These are phyloP conservation scores for Coemansia biformis DNA, from an alignment of 192 early-diverging fungal genomes.

Conservation along the genomic window DNA sequence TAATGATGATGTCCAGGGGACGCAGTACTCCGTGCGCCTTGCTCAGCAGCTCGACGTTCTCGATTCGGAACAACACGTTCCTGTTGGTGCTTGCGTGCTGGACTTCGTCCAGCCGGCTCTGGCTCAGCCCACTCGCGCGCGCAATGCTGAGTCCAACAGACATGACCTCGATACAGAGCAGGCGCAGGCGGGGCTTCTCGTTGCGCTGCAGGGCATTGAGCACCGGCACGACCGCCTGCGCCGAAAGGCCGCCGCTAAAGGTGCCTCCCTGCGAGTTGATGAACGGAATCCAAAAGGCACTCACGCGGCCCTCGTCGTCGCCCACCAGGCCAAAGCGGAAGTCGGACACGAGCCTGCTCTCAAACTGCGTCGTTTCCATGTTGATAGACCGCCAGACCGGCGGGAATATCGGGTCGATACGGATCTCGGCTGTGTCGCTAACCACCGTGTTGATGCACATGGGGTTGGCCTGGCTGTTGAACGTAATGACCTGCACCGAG, in stretches of 20 bases:
- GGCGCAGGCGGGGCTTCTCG: slow-evolving; percentile 52
- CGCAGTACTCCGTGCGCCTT: slow-evolving; percentile 53
- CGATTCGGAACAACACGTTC: slow-evolving; percentile 55
- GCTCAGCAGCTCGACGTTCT: slow-evolving; percentile 55
- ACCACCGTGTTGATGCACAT: slow-evolving; percentile 61
- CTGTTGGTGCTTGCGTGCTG: slow-evolving; percentile 53
- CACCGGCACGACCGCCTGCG: slow-evolving; percentile 48
- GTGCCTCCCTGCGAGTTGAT: slow-evolving; percentile 45
- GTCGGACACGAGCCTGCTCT: slow-evolving; percentile 22
- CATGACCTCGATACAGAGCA: slow-evolving; percentile 60
- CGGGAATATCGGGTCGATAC: slow-evolving; percentile 15
- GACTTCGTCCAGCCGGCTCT: slow-evolving; percentile 55
- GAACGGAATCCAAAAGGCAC: slow-evolving; percentile 36
- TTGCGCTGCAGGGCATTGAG: slow-evolving; percentile 50
- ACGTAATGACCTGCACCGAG: slow-evolving; percentile 53
- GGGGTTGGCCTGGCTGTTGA: slow-evolving; percentile 51
- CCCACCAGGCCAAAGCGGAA: slow-evolving; percentile 35
- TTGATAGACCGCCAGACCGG: slow-evolving; percentile 46
- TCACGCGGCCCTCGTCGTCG: slow-evolving; percentile 30
- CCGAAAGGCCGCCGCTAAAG: slow-evolving; percentile 50
- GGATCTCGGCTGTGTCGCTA: slow-evolving; percentile 56
- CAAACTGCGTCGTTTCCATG: slow-evolving; percentile 25
- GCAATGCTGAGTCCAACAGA: slow-evolving; percentile 58
- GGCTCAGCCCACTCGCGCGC: slow-evolving; percentile 56
- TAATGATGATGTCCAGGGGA: slow-evolving; percentile 65